Evolutionary conservation across 2,329 filamentous ascomycete genomes (phyloP), one percentile per base, ranked within the genome.

Genomic region (Aspergillus fumigatus): DNA sequence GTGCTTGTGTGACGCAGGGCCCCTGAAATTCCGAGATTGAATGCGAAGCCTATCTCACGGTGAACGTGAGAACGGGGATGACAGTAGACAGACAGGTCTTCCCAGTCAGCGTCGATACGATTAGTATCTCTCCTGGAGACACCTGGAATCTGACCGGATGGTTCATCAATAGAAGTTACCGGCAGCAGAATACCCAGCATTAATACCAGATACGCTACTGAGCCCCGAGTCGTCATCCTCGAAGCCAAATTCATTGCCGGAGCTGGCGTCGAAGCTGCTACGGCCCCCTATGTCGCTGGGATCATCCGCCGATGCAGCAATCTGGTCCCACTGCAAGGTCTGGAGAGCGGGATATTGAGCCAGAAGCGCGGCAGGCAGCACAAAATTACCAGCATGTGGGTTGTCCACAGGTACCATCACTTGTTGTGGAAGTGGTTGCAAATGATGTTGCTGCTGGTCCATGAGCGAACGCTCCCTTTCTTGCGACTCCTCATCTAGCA

Each of bases 331-430:
- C 68, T 93, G 92, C 70, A 97, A 83, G 53, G 87, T 88, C 25
- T 92, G 92, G n/a, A 99, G 78, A 3, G 91, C 92, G 11, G 94
- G 94, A 73, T 97, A 97, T 69, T 97, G 94, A 19, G 89, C 89
- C 41, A 97, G 78, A 51, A 99, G 78, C 1, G 93, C 93, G 3
- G 90, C 89, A 1, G 94, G 94, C n/a, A 97, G 81, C 40, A 83
- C 79, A 69, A 89, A 90, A 63, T 85, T 83, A 65, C 86, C 80
- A 1, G 64, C 62, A 76, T 83, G 73, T 79, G 86, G 58, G 3
- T 82, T 81, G 7, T 82, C 79, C 64, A 81, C 77, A 47, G 88
- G 85, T 68, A 88, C 80, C 52, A 82, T 80, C 64, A 88, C 80
- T 14, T 80, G 79, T 55, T 84, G 79, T 60, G 80, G 78, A 62